Conservation (phyloP, 2,329 filamentous ascomycete genomes). For the Fusarium sp. region DNA sequence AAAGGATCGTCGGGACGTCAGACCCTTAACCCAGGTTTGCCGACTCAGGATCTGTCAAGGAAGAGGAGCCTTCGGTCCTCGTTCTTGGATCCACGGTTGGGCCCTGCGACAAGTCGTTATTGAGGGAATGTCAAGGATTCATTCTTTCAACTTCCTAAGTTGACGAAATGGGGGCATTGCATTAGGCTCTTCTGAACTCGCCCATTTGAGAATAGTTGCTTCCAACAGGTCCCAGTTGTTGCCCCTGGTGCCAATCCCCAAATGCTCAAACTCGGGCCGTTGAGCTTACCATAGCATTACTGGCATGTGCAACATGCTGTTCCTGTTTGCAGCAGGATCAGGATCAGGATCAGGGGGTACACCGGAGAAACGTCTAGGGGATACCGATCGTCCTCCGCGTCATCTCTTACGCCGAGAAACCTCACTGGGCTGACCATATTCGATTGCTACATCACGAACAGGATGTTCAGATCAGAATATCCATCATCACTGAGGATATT, state of each 20-base stretch:
- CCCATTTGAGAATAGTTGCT: conserved; percentile 36
- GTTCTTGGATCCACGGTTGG: conserved; percentile 26
- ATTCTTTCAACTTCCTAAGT: conserved; percentile 22
- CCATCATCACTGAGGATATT: not conserved
- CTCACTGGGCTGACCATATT: conserved; percentile 5
- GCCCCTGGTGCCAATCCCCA: conserved; percentile 20
- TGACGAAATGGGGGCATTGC: conserved; percentile 25
- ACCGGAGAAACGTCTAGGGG: conserved; percentile 18
- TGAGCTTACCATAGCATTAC: conserved; percentile 27
- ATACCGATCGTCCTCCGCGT: conserved; percentile 25
- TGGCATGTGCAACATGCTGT: conserved; percentile 33
- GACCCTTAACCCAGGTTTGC: conserved; percentile 42
- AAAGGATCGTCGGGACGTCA: conserved; percentile 44
- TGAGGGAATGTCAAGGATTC: conserved; percentile 22
- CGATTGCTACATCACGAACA: not conserved
- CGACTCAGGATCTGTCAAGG: conserved; percentile 37
- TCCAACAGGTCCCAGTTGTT: conserved; percentile 27
- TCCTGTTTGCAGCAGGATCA: conserved; percentile 40
- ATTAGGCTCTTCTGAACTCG: conserved; percentile 27
- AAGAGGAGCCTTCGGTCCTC: conserved; percentile 27
- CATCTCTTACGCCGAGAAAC: conserved; percentile 23
- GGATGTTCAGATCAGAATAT: not conserved
- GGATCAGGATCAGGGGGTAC: conserved; percentile 34
- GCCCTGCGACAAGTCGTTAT: conserved; percentile 26
- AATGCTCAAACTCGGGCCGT: conserved; percentile 39